Conservation (phyloP, 495 filamentous ascomycete species). For the Xylona heveae region DNA sequence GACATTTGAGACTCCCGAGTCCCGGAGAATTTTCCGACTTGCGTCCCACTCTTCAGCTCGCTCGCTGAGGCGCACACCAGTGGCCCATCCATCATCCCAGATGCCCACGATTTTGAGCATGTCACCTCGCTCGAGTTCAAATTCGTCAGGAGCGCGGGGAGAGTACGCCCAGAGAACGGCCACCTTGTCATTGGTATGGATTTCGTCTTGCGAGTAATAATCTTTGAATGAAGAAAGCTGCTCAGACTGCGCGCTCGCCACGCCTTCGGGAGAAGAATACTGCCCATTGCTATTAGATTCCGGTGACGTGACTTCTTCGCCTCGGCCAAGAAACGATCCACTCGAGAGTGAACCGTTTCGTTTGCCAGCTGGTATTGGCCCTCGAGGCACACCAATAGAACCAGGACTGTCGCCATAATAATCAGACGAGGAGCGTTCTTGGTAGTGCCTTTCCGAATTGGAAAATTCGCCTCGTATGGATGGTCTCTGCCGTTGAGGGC, state of each 20-base stretch:
- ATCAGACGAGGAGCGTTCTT: slow-evolving; percentile 45
- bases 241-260: slow-evolving; percentile 81
- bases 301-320: slow-evolving; percentile 56
- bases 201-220: slow-evolving; percentile 95
- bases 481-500: slow-evolving; percentile 29
- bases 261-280: slow-evolving; percentile 61
- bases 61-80: slow-evolving; percentile 64
- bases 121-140: slow-evolving; percentile 82
- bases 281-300: slow-evolving; percentile 46
- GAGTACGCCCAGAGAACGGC: slow-evolving; percentile 92
- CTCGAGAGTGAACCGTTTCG: slow-evolving; percentile 83
- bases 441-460: not conserved
- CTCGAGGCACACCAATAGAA: slow-evolving; percentile 38
- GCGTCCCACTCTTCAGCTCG: slow-evolving; percentile 76
- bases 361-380: slow-evolving; percentile 32
- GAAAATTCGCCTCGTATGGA: slow-evolving; percentile 1
- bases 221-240: slow-evolving; percentile 92
- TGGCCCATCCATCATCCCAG: slow-evolving; percentile 99
- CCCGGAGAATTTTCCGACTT: slow-evolving; percentile 54
- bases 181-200: slow-evolving; percentile 77
- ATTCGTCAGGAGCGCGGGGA: slow-evolving; percentile 83
- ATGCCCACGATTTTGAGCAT: slow-evolving; percentile 98
- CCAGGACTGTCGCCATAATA: slow-evolving; percentile 60
- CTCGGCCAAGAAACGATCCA: slow-evolving; percentile 47
- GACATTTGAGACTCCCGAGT: slow-evolving; percentile 81